Conservation (phyloP, 1,284 basidiomycete species). For the Meira miltonrushii region DNA sequence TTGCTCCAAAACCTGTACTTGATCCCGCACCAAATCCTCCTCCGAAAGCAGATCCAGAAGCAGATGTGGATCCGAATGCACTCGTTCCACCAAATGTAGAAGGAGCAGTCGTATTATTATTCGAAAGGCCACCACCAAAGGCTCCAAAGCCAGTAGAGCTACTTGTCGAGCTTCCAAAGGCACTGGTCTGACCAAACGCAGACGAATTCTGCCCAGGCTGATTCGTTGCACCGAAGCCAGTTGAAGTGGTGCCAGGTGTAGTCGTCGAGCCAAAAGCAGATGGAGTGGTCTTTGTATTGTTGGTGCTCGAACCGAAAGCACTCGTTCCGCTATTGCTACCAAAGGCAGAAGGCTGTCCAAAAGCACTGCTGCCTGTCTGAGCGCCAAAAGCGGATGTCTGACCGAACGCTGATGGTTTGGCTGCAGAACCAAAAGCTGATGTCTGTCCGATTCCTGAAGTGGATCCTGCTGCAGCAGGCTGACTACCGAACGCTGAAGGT, state of each 20-base stretch:
- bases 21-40: conserved; percentile 1
- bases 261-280: no score
- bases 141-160: conserved; percentile 4
- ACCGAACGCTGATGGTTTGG: not conserved
- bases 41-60: conserved; percentile 3
- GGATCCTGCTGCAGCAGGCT: no score
- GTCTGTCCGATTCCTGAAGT: not conserved
- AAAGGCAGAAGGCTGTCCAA: conserved; percentile 10
- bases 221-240: no score
- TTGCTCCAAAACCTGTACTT: not conserved
- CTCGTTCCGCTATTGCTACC: not conserved
- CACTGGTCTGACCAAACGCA: conserved; percentile 11
- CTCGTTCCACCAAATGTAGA: not conserved
- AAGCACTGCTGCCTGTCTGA: conserved; percentile 2
- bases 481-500: no score
- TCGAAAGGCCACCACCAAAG: not conserved
- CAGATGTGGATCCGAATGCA: not conserved
- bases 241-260: no score
- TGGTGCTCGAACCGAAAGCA: no score
- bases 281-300: no score
- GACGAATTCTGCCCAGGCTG: not conserved
- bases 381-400: conserved; percentile 13
- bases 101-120: not conserved
- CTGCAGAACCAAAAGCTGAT: conserved; percentile 7
- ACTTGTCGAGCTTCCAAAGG: not conserved